Evolutionary conservation across 164 flowering plant species (phyloP), one percentile per base, ranked within the genome.

Genomic region (Paratinospora sagittata): DNA sequence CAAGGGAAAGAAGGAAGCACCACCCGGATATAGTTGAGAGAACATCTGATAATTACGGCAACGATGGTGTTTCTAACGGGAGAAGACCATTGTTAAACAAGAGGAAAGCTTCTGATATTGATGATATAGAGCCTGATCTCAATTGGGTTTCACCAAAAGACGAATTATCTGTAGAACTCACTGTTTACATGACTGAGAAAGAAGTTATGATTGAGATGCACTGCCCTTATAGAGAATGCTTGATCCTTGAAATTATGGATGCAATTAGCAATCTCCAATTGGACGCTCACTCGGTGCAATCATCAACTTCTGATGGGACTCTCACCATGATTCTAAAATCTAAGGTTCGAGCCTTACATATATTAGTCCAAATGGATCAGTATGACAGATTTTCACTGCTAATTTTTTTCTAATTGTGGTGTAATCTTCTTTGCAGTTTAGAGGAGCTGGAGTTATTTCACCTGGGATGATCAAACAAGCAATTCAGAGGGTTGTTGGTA

Each of bases 171-270:
- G 66, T 66, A n/a, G 76, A 85, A 71, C 71, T 88, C 68, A 84
- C 77, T 12, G 89, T 90, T 47, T 79, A 71, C 57, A 65, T 86
- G 9, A 72, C 77, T 13, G 92, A 84, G 24, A 76, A 80, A 21
- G 91, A 87, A 49, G 87, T 86, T 62, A 8, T 73, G 57, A 85
- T 91, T 33, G 91, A 90, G 78, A 77, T 92, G 73, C 73, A 76
- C 47, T 89, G 95, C 73, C 83, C 88, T 33, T 94, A 84, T 83
- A 86, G 90, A 72, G 98, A 92, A 33, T 76, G 77, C 19, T 73
- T 94, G 74, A 76, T 94, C 80, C 70, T 90, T 0, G 92, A 88
- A 65, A 77, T 92, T 63, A 81, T 94, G 84, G 95, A 87, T 47
- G 89, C 84, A 7, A 47, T 87, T 0, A 85, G 81, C 77, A 80